Evolutionary conservation across 129 eudicot species (phyloP).

Genomic region (Centella asiatica): DNA sequence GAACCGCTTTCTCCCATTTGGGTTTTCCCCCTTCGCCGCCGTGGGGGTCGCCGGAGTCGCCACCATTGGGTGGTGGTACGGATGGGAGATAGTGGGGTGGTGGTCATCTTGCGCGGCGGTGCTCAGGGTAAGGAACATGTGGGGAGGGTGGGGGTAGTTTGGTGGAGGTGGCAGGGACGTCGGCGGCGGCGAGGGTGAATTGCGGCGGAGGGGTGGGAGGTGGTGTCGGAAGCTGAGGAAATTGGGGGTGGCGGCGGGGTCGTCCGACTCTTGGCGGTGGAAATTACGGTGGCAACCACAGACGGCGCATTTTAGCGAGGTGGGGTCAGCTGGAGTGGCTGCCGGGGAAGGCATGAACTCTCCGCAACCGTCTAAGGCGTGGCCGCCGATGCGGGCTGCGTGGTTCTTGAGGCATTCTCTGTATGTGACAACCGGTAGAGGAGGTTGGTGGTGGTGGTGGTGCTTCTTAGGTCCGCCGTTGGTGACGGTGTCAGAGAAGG

Average conservation of each 20-base stretch:
- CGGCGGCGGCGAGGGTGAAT: constrained; percentile 24
- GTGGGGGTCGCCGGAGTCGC: constrained; percentile 55
- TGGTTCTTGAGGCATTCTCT: constrained; percentile 77
- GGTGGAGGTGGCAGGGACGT: constrained; percentile 23
- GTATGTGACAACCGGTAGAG: constrained; percentile 25
- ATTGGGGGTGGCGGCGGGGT: constrained; percentile 25
- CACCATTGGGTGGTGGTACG: constrained; percentile 26
- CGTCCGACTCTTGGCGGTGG: constrained; percentile 40
- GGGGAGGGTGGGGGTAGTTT: constrained; percentile 26
- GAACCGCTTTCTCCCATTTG: constrained; percentile 56
- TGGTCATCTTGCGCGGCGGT: constrained; percentile 20
- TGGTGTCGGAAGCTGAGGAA: constrained; percentile 38
- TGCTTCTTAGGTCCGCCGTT: constrained; percentile 23
- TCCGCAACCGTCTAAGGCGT: constrained; percentile 86
- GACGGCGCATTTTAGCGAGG: constrained; percentile 73
- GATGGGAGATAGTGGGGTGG: background rate
- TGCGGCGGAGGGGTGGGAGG: constrained; percentile 15
- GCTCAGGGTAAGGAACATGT: constrained; percentile 32
- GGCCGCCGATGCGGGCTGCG: constrained; percentile 73
- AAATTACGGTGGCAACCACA: constrained; percentile 98
- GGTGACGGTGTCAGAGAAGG: too few species aligned
- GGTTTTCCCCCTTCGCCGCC: constrained; percentile 35
- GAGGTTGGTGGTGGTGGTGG: constrained; percentile 28
- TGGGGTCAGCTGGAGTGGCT: constrained; percentile 32
- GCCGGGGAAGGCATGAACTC: constrained; percentile 64